These are phyloP conservation scores for Aotearoamyces nothofagi DNA, from an alignment of 2,329 filamentous ascomycete genomes.

Conservation along the genomic window DNA sequence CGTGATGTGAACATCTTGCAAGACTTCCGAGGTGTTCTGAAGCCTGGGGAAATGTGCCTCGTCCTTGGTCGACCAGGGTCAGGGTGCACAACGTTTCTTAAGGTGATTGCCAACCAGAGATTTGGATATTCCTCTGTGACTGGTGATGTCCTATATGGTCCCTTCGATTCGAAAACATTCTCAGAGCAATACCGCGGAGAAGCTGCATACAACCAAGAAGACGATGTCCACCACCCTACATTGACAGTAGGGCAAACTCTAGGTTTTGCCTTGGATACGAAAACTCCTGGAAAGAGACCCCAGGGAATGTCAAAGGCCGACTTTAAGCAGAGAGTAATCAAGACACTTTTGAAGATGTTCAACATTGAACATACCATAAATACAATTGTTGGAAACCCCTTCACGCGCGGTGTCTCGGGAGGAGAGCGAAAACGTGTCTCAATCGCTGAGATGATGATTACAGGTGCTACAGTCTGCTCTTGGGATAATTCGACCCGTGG, in stretches of 20 bases:
- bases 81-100: conserved; percentile 38
- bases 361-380: conserved; percentile 80
- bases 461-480: conserved; percentile 52
- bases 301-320: conserved; percentile 55
- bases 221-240: conserved; percentile 71
- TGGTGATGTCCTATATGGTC: conserved; percentile 66
- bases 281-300: conserved; percentile 68
- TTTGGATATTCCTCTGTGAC: conserved; percentile 40
- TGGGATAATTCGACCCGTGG: conserved; percentile 67
- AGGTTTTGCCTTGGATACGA: conserved; percentile 70
- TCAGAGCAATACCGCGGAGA: conserved; percentile 60
- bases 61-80: conserved; percentile 20
- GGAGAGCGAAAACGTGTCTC: conserved; percentile 69
- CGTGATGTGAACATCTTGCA: conserved; percentile 60
- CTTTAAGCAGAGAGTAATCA: conserved; percentile 64
- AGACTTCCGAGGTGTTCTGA: conserved; percentile 53
- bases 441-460: conserved; percentile 73
- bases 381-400: conserved; percentile 72
- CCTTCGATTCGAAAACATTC: conserved; percentile 57
- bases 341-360: conserved; percentile 75
- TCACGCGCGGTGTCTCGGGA: conserved; percentile 66
- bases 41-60: conserved; percentile 67
- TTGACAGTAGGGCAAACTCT: conserved; percentile 81
- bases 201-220: conserved; percentile 74
- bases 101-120: conserved; percentile 36